Conservation (phyloP, 2,329 filamentous ascomycete species). For the Daldinia eschscholtzii region DNA sequence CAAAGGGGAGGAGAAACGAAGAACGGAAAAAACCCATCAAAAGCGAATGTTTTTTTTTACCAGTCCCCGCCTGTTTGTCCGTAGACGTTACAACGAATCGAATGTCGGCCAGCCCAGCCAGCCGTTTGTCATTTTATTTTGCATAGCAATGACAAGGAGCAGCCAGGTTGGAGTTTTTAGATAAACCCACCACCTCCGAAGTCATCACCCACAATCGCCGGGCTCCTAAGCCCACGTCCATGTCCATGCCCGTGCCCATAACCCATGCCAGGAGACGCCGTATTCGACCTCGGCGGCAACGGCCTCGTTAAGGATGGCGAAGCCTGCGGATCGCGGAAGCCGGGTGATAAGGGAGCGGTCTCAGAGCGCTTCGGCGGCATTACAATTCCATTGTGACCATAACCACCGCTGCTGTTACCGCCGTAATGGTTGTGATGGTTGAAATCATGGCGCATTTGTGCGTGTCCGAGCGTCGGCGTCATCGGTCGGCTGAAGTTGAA, state of each 20-base stretch:
- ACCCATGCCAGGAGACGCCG: constrained; percentile 16
- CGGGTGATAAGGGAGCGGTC: constrained; percentile 33
- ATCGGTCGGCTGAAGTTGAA: constrained; percentile 41
- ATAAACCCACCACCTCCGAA: constrained; percentile 42
- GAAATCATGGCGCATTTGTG: constrained; percentile 21
- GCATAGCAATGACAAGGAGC: background rate
- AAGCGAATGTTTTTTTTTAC: constrained; percentile 22
- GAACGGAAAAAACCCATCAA: background rate
- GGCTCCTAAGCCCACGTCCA: constrained; percentile 42
- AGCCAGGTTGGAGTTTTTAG: constrained; percentile 3
- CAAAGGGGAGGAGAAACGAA: constrained; percentile 21
- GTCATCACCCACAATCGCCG: constrained; percentile 47
- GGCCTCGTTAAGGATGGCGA: constrained; percentile 21
- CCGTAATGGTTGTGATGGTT: constrained; percentile 1
- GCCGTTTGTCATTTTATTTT: background rate
- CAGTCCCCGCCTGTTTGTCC: background rate
- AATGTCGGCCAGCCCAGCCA: constrained; percentile 2
- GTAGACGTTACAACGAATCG: background rate
- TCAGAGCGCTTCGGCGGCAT: constrained; percentile 36
- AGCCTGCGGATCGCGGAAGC: constrained; percentile 14
- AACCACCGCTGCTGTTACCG: background rate
- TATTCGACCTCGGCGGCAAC: constrained; percentile 36
- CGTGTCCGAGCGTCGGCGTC: constrained; percentile 30
- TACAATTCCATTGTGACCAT: background rate
- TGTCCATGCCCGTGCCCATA: background rate